Evolutionary conservation across 2,329 filamentous ascomycete genomes (phyloP).

Genomic region (Arthroderma sp.): DNA sequence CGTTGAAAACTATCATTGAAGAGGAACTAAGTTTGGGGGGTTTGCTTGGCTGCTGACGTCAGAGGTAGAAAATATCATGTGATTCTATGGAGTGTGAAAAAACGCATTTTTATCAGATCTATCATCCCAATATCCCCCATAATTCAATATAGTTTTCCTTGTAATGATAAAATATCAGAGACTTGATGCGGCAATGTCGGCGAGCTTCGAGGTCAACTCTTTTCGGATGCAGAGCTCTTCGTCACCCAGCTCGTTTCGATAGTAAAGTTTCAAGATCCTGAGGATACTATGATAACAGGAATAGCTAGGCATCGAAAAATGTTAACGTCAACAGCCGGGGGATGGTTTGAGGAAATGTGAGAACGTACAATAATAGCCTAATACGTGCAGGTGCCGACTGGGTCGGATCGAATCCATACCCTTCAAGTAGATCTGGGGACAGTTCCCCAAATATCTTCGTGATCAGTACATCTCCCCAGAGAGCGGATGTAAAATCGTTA

Average conservation of each 20-base stretch:
- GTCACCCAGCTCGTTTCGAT: conserved; percentile 23
- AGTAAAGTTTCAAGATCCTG: conserved; percentile 27
- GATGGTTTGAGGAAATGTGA: not conserved
- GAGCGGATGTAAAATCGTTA: conserved; percentile 39
- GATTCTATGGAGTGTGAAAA: too few species aligned
- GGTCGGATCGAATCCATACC: conserved; percentile 19
- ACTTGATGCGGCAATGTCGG: conserved; percentile 17
- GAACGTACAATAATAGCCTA: conserved; percentile 24
- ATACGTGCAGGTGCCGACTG: conserved; percentile 16
- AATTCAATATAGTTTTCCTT: too few species aligned
- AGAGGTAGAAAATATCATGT: too few species aligned
- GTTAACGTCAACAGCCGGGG: not conserved
- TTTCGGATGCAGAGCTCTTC: conserved; percentile 26
- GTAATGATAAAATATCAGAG: conserved; percentile 6
- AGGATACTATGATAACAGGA: conserved; percentile 27
- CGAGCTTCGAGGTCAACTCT: conserved; percentile 20
- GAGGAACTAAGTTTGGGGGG: conserved; percentile 2
- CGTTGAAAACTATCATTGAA: conserved; percentile 2
- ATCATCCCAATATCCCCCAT: too few species aligned
- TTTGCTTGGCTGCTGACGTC: too few species aligned
- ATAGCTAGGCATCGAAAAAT: conserved; percentile 18
- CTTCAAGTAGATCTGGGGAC: conserved; percentile 23
- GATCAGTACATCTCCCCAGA: conserved; percentile 46
- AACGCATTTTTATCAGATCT: too few species aligned
- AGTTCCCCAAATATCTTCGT: conserved; percentile 35